A percentile compares a stretch with the other conserved stretches of the same genome.
Evolutionary conservation across 306 rosid species (phyloP).

Genomic region (Astragalus glycyphyllos): DNA sequence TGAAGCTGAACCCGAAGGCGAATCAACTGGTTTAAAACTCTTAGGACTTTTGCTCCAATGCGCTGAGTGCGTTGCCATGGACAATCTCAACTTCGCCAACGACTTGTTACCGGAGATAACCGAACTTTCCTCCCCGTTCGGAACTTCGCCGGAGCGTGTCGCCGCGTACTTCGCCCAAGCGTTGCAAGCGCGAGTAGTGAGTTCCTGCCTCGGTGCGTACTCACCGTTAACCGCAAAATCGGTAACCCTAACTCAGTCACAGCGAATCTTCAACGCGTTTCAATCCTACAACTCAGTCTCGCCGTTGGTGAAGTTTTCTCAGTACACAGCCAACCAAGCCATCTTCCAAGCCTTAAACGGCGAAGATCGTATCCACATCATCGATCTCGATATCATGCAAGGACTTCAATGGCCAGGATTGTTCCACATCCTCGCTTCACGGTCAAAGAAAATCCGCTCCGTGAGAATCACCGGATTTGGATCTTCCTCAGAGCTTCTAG

Average conservation of each 20-base stretch:
- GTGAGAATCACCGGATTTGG: constrained; percentile 93
- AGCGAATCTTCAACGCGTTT: constrained; percentile 76
- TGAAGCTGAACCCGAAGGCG: constrained; percentile 3
- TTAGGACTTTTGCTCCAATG: constrained; percentile 87
- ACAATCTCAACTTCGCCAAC: constrained; percentile 71
- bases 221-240: constrained; percentile 63
- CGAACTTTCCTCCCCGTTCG: constrained; percentile 88
- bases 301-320: constrained; percentile 89
- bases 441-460: constrained; percentile 80
- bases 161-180: constrained; percentile 95
- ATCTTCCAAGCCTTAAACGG: constrained; percentile 93
- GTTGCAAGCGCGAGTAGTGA: constrained; percentile 86
- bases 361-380: constrained; percentile 90
- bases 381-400: constrained; percentile 96
- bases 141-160: constrained; percentile 84
- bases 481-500: constrained; percentile 76
- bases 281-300: constrained; percentile 92
- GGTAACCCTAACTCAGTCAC: constrained; percentile 65
- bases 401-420: constrained; percentile 99
- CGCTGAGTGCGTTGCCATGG: constrained; percentile 92
- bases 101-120: constrained; percentile 87
- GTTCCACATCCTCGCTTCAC: constrained; percentile 94
- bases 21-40: constrained; percentile 73
- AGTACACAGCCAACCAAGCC: constrained; percentile 98
- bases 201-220: constrained; percentile 75